These are phyloP conservation scores for Lactarius trivialis DNA, from an alignment of 768 basidiomycete genomes.

Conservation along the genomic window DNA sequence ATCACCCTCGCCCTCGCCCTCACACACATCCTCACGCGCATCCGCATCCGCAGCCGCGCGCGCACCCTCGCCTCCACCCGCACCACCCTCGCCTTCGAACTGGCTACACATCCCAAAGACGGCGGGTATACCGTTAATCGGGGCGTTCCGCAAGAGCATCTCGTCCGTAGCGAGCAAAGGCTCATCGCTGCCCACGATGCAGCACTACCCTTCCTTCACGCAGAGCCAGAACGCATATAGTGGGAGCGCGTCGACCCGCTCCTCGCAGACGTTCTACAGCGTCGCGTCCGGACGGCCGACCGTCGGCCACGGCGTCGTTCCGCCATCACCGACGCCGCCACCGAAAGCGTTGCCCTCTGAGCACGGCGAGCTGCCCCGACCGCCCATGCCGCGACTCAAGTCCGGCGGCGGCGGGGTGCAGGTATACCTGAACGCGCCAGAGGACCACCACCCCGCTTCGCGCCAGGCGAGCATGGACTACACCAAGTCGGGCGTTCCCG, in stretches of 20 bases:
- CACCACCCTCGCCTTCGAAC: constrained; percentile 11
- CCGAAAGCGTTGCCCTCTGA: not conserved
- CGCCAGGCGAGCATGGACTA: constrained; percentile 22
- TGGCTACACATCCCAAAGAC: constrained; percentile 23
- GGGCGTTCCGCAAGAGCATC: constrained; percentile 21
- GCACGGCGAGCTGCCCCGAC: constrained; percentile 9
- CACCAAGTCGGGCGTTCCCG: too few relatives aligned
- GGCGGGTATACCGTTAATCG: constrained; percentile 18
- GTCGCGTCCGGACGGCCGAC: constrained; percentile 1
- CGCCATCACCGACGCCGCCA: not conserved
- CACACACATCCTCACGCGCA: not conserved
- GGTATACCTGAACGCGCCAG: not conserved
- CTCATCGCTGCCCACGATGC: constrained; percentile 18
- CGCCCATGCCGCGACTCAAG: constrained; percentile 1
- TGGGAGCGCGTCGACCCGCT: constrained; percentile 7
- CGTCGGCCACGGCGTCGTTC: not conserved
- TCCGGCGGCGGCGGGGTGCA: constrained; percentile 11
- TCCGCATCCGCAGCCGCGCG: not conserved
- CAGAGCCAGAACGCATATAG: not conserved
- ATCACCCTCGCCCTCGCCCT: not conserved
- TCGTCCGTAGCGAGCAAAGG: constrained; percentile 8
- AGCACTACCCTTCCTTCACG: constrained; percentile 22
- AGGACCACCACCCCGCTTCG: constrained; percentile 1
- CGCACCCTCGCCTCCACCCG: not conserved
- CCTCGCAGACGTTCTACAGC: constrained; percentile 17